phyloP scores from a whole-genome alignment of 2,329 filamentous ascomycete genomes.

The Nakataea oryzae region DNA sequence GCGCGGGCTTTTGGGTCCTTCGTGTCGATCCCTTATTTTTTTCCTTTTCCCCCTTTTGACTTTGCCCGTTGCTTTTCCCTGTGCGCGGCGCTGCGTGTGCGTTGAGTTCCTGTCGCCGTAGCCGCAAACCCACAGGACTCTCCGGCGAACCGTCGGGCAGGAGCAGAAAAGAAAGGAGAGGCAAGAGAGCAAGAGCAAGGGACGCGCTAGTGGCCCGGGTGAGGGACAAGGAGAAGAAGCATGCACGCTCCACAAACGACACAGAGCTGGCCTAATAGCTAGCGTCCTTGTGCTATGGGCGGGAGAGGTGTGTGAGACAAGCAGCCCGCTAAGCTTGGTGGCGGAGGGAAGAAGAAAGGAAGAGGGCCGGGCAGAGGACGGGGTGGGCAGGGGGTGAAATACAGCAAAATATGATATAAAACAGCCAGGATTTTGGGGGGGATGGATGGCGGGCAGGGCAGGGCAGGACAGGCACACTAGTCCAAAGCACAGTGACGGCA shows the following conservation, averaged over 20 bases:
- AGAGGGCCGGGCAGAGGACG: background rate
- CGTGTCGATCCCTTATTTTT: background rate
- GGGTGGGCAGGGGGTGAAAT: background rate
- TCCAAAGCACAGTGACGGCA: background rate
- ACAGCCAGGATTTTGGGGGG: background rate
- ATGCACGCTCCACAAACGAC: background rate
- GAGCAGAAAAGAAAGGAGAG: no score
- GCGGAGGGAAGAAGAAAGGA: no score
- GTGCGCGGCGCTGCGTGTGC: background rate
- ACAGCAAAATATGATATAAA: background rate
- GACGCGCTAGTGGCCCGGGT: background rate
- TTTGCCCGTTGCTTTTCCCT: background rate
- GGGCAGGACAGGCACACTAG: background rate
- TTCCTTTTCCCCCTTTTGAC: background rate
- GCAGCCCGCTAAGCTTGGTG: background rate
- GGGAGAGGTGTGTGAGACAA: background rate
- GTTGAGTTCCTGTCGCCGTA: background rate
- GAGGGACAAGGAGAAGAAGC: background rate
- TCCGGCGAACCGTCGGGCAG: background rate
- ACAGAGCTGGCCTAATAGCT: background rate
- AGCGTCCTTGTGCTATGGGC: background rate
- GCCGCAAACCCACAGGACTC: background rate
- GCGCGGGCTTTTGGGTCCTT: background rate
- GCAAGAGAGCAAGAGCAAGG: no score
- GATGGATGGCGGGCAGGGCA: background rate